phyloP scores from a whole-genome alignment of 75 land plant genomes.

The Selaginella moellendorffii region DNA sequence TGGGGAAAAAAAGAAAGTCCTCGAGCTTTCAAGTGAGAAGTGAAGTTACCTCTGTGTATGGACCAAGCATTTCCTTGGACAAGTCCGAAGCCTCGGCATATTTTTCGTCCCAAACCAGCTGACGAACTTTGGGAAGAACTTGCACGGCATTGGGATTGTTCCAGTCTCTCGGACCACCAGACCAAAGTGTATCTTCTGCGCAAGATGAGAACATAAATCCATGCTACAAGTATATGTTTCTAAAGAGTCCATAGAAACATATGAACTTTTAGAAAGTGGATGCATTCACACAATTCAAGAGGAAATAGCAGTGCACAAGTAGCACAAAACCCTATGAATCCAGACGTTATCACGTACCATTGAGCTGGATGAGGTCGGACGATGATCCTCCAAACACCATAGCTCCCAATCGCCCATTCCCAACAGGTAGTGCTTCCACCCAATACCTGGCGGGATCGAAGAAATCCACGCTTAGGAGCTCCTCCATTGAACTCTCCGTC shows the following conservation, averaged over 20 bases:
- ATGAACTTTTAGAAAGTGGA: background rate
- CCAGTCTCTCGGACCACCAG: slow-evolving; percentile 60
- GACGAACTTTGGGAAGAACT: slow-evolving; percentile 41
- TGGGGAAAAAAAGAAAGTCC: slow-evolving; percentile 16
- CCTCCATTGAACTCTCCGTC: slow-evolving; percentile 2
- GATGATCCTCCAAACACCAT: slow-evolving; percentile 77
- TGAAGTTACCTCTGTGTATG: slow-evolving; percentile 39
- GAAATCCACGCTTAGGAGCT: slow-evolving; percentile 37
- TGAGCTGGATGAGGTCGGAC: slow-evolving; percentile 66
- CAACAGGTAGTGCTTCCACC: slow-evolving; percentile 80
- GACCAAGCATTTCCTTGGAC: slow-evolving; percentile 36
- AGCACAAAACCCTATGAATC: too few species aligned
- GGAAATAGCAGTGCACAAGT: background rate
- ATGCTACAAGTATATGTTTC: background rate
- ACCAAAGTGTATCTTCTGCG: slow-evolving; percentile 79
- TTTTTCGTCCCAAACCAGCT: slow-evolving; percentile 50
- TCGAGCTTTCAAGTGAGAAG: background rate
- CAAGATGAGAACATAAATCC: background rate
- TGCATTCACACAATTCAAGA: background rate
- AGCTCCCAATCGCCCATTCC: slow-evolving; percentile 87
- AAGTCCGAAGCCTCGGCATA: slow-evolving; percentile 46
- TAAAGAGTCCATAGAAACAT: background rate
- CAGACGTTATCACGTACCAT: slow-evolving; percentile 39
- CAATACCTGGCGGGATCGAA: slow-evolving; percentile 55
- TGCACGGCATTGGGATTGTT: slow-evolving; percentile 45